phyloP scores from a whole-genome alignment of 176 grass and related monocot species.

The Neostapfia colusana region DNA sequence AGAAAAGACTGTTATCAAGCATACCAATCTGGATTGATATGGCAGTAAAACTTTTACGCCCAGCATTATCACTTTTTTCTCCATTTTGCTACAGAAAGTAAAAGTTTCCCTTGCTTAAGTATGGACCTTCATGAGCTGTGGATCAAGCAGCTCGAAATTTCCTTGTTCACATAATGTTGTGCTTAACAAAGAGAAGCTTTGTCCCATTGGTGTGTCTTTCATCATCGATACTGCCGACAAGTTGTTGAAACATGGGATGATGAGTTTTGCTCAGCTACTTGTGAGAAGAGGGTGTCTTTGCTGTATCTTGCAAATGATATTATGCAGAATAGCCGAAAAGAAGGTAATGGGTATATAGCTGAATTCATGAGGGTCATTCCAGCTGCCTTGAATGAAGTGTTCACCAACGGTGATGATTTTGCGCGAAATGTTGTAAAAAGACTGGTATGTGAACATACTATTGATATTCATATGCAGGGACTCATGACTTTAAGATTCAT shows the following conservation, averaged over 20 bases:
- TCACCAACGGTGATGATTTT: conserved; percentile 58
- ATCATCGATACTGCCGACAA: conserved; percentile 78
- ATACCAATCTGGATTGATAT: conserved; percentile 4
- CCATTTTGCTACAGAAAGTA: background rate
- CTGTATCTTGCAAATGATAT: conserved; percentile 97
- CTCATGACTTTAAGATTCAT: background rate
- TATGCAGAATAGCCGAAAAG: conserved; percentile 87
- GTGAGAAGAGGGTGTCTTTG: conserved; percentile 70
- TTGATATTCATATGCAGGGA: conserved; percentile 6
- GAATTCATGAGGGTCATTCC: conserved; percentile 90
- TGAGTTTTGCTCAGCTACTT: conserved; percentile 64
- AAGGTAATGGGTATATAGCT: conserved; percentile 69
- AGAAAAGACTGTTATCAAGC: conserved; percentile 20
- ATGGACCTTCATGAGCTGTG: background rate
- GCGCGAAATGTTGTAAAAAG: conserved; percentile 64
- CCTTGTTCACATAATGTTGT: conserved; percentile 30
- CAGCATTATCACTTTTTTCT: background rate
- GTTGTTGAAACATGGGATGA: conserved; percentile 79
- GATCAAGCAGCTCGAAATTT: conserved; percentile 16
- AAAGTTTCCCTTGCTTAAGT: background rate
- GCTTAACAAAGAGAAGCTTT: conserved; percentile 72
- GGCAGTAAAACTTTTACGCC: background rate
- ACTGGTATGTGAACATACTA: conserved; percentile 62
- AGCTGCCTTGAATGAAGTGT: conserved; percentile 67
- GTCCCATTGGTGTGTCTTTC: conserved; percentile 96